Evolutionary conservation across 2,329 filamentous ascomycete species (phyloP).

Genomic region (Ophiostoma himal-ulmi): DNA sequence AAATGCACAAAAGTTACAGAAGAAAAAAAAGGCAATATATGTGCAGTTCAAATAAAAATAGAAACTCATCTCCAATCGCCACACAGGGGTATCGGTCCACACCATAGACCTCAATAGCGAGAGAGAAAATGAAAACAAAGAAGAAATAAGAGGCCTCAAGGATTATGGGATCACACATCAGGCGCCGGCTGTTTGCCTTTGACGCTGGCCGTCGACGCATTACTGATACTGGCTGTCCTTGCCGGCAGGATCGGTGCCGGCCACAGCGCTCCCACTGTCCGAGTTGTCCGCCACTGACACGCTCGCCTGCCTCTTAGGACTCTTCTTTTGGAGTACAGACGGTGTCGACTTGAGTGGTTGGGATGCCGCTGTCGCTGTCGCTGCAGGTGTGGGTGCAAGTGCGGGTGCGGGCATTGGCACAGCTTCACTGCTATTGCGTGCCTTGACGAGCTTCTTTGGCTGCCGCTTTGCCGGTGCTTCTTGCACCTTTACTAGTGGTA

Average conservation of each 20-base stretch:
- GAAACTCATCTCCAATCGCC: background rate
- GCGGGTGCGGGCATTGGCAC: background rate
- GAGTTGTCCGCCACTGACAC: too few species aligned
- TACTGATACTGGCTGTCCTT: background rate
- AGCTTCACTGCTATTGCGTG: constrained; percentile 36
- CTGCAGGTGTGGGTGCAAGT: background rate
- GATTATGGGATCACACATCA: background rate
- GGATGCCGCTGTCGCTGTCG: background rate
- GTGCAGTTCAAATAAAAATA: background rate
- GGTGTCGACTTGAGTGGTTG: constrained; percentile 16
- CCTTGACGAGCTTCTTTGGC: constrained; percentile 41
- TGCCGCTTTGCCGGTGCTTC: constrained; percentile 31
- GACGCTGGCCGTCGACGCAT: background rate
- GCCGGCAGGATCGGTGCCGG: background rate
- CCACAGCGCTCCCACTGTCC: background rate
- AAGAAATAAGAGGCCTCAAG: background rate
- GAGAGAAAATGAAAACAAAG: background rate
- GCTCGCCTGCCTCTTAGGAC: background rate
- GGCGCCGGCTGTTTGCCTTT: background rate
- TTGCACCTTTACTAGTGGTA: background rate
- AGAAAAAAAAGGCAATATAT: background rate
- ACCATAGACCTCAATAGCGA: background rate
- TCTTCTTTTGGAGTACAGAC: constrained; percentile 24
- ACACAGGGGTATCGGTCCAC: constrained; percentile 4
- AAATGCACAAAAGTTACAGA: background rate